These are phyloP conservation scores for Rhododendron simsii DNA, from an alignment of 148 eudicot genomes.

Conservation along the genomic window DNA sequence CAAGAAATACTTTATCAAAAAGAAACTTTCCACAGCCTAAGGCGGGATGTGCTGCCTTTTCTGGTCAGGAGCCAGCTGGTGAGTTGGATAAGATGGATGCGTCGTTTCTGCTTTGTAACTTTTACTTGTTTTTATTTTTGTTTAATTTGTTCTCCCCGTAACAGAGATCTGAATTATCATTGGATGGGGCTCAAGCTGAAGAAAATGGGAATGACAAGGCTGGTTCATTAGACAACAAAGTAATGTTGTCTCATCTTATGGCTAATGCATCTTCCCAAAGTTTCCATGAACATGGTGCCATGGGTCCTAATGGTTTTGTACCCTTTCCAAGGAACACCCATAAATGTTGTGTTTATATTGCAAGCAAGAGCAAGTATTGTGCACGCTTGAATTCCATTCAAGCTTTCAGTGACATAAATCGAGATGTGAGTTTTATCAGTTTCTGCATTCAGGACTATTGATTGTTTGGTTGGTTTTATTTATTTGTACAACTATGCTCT, in stretches of 20 bases:
- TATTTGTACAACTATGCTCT: neutral
- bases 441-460: neutral
- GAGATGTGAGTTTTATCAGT: constrained; percentile 69
- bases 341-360: constrained; percentile 93
- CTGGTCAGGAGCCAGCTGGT: constrained; percentile 92
- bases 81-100: constrained; percentile 20
- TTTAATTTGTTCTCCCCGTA: neutral
- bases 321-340: constrained; percentile 60
- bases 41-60: constrained; percentile 85
- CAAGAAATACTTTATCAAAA: constrained; percentile 83
- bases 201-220: constrained; percentile 63
- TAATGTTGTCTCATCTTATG: constrained; percentile 77
- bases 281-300: constrained; percentile 74
- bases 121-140: neutral
- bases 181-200: constrained; percentile 50
- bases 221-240: constrained; percentile 36
- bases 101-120: neutral
- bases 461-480: neutral
- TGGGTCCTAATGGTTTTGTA: constrained; percentile 57
- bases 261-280: constrained; percentile 86
- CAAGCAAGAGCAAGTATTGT: constrained; percentile 81
- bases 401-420: constrained; percentile 83
- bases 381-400: constrained; percentile 91
- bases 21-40: constrained; percentile 67
- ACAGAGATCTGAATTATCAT: constrained; percentile 74